Conservation (phyloP, 2,329 filamentous ascomycete species). For the Claviceps quebecensis region DNA sequence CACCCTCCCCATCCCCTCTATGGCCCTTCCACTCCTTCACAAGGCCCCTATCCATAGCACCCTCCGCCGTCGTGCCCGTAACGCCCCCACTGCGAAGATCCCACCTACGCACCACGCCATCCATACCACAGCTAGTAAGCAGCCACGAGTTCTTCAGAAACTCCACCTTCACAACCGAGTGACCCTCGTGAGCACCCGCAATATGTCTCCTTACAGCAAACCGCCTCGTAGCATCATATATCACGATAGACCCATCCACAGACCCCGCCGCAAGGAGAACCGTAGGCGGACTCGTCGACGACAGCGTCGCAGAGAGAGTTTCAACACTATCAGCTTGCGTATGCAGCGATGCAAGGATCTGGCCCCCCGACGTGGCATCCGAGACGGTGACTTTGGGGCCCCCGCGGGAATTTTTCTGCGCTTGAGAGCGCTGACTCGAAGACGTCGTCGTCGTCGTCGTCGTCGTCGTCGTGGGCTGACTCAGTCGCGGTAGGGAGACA, state of each 20-base stretch:
- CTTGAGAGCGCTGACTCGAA: background rate
- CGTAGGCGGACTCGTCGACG: slow-evolving; percentile 28
- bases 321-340: slow-evolving; percentile 67
- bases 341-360: slow-evolving; percentile 70
- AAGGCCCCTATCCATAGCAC: slow-evolving; percentile 45
- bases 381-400: slow-evolving; percentile 17
- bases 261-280: slow-evolving; percentile 50
- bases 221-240: slow-evolving; percentile 75
- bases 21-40: slow-evolving; percentile 87
- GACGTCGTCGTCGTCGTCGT: slow-evolving; percentile 7
- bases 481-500: slow-evolving; percentile 61
- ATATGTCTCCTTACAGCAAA: slow-evolving; percentile 81
- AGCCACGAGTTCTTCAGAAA: slow-evolving; percentile 59
- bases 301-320: slow-evolving; percentile 47
- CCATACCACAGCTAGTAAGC: slow-evolving; percentile 79
- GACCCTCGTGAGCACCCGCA: slow-evolving; percentile 70
- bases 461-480: slow-evolving; percentile 1
- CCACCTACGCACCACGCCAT: slow-evolving; percentile 83
- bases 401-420: background rate
- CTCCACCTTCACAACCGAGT: slow-evolving; percentile 83
- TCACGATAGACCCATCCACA: slow-evolving; percentile 63
- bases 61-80: slow-evolving; percentile 16
- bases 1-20: slow-evolving; percentile 69
- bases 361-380: slow-evolving; percentile 29
- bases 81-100: slow-evolving; percentile 45